Evolutionary conservation across 2,329 filamentous ascomycete genomes (phyloP), one percentile per base, ranked within the genome.

Genomic region (Colletotrichum musae): DNA sequence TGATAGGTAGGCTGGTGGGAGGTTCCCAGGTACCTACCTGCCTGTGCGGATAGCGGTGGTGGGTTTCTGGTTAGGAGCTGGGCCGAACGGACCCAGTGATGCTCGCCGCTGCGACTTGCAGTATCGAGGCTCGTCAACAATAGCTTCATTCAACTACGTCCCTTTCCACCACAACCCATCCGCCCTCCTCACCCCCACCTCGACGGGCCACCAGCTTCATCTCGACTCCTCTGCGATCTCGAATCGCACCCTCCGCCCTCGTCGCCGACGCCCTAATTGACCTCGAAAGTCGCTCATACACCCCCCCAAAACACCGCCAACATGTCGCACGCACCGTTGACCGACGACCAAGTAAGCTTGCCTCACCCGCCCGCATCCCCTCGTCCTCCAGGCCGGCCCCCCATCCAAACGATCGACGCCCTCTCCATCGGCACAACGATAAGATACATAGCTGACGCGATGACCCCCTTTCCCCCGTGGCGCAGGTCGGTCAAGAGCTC

Each of bases 401-500:
- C 59, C 21, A 18, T 13, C 9, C n/a, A 50, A 9, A 13, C 12
- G 9, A 50, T 48, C 16, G 45, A 18, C 32, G 32, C 32, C 32
- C 32, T 36, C 32, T 36, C 9, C 32, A 36, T 36, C 32, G 32
- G 13, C 15, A 43, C 41, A 43, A 6, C 54, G 12, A 21, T 10
- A 36, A 36, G 18, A 48, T 16, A 24, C 9, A 48, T 24, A 39
- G 12, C 64, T 62, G 50, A 63, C 64, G 41, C 24, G 21, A 61
- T 56, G 51, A 41, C n/a, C 45, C 36, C 15, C 15, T 24, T n/a
- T n/a, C 10, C 32, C 32, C 4, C 21, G 26, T 26, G 47, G 32
- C 81, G 32, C 81, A 98, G 94, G 96, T 99, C 88, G 92, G 93
- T 85, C 92, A 94, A 85, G 96, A 99, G 91, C 93, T 99, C 84